Conservation (phyloP, 1,139 yeast genomes). For the Fermentozyma sake region DNA sequence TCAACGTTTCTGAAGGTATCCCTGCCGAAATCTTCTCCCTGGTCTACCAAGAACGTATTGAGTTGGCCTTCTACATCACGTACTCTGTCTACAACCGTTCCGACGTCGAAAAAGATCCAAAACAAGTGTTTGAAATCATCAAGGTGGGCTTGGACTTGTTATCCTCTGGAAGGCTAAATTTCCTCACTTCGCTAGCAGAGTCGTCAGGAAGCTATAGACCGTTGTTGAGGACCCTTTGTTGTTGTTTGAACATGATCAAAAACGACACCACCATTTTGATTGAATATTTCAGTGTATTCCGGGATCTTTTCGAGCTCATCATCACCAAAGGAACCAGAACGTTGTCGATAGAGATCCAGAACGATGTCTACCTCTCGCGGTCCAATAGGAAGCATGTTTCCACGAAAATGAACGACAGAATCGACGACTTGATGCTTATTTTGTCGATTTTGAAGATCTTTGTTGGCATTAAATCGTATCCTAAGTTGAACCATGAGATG, state of each 20-base stretch:
- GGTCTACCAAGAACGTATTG: constrained; percentile 60
- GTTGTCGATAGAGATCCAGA: constrained; percentile 53
- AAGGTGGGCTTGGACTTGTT: constrained; percentile 40
- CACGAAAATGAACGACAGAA: constrained; percentile 33
- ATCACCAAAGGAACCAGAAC: constrained; percentile 55
- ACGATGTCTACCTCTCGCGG: constrained; percentile 43
- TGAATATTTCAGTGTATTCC: constrained; percentile 47
- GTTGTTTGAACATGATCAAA: constrained; percentile 43
- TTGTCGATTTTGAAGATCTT: constrained; percentile 60
- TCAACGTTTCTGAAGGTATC: constrained; percentile 51
- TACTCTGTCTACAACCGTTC: constrained; percentile 38
- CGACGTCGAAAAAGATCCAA: constrained; percentile 24
- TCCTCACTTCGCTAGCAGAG: constrained; percentile 36
- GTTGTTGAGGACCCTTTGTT: constrained; percentile 52
- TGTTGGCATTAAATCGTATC: constrained; percentile 47
- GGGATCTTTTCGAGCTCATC: constrained; percentile 54
- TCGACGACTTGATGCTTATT: constrained; percentile 64
- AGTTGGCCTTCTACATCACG: constrained; percentile 62
- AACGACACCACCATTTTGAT: constrained; percentile 39
- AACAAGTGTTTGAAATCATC: constrained; percentile 33
- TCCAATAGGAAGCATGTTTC: constrained; percentile 28
- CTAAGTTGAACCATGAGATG: constrained; percentile 46
- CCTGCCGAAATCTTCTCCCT: constrained; percentile 45
- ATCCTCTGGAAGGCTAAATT: constrained; percentile 43
- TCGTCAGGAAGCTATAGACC: constrained; percentile 51